These are phyloP conservation scores for Exobasidium rhododendri DNA, from an alignment of 1,284 basidiomycete genomes.

Conservation along the genomic window DNA sequence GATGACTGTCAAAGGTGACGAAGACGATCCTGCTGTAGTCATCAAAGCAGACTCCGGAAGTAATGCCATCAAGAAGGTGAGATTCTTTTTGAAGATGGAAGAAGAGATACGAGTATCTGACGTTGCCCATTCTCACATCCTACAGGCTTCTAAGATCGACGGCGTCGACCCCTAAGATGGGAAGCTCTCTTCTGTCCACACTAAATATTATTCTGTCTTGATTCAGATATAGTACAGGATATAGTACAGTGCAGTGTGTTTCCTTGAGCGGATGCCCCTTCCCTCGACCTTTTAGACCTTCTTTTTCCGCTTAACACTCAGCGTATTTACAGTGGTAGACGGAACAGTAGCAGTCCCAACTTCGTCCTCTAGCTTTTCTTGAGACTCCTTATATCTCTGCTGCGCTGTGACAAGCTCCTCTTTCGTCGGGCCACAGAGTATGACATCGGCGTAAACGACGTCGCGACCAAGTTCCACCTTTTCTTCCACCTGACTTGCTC, in stretches of 20 bases:
- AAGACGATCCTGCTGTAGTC: slow-evolving; percentile 33
- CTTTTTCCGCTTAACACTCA: slow-evolving; percentile 6
- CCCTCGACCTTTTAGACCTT: neutral
- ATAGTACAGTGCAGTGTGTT: neutral
- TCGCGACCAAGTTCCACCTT: slow-evolving; percentile 20
- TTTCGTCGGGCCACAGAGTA: slow-evolving; percentile 17
- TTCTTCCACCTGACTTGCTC: slow-evolving; percentile 14
- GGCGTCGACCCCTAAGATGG: slow-evolving; percentile 30
- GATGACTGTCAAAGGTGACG: slow-evolving; percentile 29
- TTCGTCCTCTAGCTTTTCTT: neutral
- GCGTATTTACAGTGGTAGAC: neutral
- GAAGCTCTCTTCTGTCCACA: neutral
- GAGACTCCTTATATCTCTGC: slow-evolving; percentile 16
- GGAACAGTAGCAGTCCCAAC: neutral
- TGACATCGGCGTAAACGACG: slow-evolving; percentile 28
- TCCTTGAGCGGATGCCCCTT: neutral
- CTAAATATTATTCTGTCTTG: neutral
- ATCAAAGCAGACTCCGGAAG: slow-evolving; percentile 29
- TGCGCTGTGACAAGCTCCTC: slow-evolving; percentile 19
- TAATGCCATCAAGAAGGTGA: slow-evolving; percentile 40
- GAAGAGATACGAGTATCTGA: too few relatives aligned
- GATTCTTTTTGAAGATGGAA: too few relatives aligned
- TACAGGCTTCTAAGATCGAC: slow-evolving; percentile 31
- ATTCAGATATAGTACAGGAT: neutral
- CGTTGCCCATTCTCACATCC: neutral